These are phyloP conservation scores for Aspergillus felis DNA, from an alignment of 2,329 filamentous ascomycete species.

Conservation along the genomic window DNA sequence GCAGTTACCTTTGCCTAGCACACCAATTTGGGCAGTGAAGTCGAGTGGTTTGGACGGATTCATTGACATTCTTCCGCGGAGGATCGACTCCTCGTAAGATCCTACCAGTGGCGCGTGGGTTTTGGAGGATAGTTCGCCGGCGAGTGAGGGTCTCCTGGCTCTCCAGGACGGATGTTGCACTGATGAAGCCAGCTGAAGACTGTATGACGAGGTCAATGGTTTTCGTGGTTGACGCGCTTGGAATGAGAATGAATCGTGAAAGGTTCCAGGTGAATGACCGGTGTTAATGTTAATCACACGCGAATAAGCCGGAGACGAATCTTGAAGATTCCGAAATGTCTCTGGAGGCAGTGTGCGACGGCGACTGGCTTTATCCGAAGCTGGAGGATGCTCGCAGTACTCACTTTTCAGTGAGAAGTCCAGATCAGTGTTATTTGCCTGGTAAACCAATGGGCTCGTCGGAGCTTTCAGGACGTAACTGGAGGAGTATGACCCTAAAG, in stretches of 20 bases:
- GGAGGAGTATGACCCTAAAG: conserved; percentile 67
- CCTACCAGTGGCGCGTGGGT: conserved; percentile 95
- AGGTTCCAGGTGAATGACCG: conserved; percentile 46
- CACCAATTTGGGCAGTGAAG: conserved; percentile 92
- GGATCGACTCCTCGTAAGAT: conserved; percentile 94
- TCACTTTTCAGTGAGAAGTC: conserved; percentile 58
- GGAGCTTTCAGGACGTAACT: conserved; percentile 83
- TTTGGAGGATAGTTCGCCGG: conserved; percentile 69
- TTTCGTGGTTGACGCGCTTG: conserved; percentile 76
- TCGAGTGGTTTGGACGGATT: conserved; percentile 88
- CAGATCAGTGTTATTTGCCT: conserved; percentile 76
- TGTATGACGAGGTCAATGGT: conserved; percentile 63
- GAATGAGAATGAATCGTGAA: conserved; percentile 62
- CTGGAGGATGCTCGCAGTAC: conserved; percentile 47
- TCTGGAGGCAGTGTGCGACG: conserved; percentile 70
- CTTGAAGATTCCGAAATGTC: conserved; percentile 49
- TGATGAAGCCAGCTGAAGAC: conserved; percentile 45
- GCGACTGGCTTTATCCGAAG: conserved; percentile 51
- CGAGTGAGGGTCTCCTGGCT: conserved; percentile 65
- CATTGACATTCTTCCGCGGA: conserved; percentile 94
- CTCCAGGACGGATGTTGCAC: conserved; percentile 34
- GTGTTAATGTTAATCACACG: conserved; percentile 41
- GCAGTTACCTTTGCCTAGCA: conserved; percentile 83
- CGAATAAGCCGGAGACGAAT: conserved; percentile 35
- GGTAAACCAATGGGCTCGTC: conserved; percentile 87